phyloP scores from a whole-genome alignment of 148 eudicot species.

The Nepenthes gracilis region DNA sequence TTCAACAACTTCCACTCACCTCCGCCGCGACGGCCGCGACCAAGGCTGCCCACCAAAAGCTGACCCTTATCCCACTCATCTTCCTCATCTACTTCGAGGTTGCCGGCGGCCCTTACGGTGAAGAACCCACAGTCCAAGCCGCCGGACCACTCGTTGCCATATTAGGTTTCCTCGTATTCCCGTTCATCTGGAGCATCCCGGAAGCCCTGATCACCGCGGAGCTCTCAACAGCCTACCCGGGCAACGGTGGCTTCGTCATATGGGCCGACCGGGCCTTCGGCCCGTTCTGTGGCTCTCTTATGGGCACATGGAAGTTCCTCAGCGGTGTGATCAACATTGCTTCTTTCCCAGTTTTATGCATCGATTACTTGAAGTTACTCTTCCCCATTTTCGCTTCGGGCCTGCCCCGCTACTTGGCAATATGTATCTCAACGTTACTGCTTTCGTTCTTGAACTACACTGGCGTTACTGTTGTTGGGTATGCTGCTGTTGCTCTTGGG shows the following conservation, averaged over 20 bases:
- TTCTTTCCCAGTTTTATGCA: conserved; percentile 40
- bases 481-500: conserved; percentile 36
- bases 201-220: conserved; percentile 55
- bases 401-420: conserved; percentile 22
- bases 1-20: conserved; percentile 11
- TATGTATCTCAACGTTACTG: conserved; percentile 20
- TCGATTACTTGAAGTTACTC: conserved; percentile 28
- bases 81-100: conserved; percentile 57
- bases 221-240: conserved; percentile 53
- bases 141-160: conserved; percentile 40
- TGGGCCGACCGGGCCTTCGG: conserved; percentile 63
- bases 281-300: conserved; percentile 38
- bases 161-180: conserved; percentile 39
- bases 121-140: conserved; percentile 42
- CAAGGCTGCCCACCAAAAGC: conserved; percentile 14
- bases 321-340: conserved; percentile 53
- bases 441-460: conserved; percentile 41
- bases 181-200: conserved; percentile 52
- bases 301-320: conserved; percentile 46
- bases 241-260: conserved; percentile 47
- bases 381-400: conserved; percentile 39
- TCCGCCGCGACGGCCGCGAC: neutral
- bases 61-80: conserved; percentile 35
- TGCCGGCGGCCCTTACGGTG: conserved; percentile 54
- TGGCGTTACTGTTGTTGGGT: conserved; percentile 50